These are phyloP conservation scores for Harringtonia aguacate DNA, from an alignment of 2,329 filamentous ascomycete genomes.

Conservation along the genomic window DNA sequence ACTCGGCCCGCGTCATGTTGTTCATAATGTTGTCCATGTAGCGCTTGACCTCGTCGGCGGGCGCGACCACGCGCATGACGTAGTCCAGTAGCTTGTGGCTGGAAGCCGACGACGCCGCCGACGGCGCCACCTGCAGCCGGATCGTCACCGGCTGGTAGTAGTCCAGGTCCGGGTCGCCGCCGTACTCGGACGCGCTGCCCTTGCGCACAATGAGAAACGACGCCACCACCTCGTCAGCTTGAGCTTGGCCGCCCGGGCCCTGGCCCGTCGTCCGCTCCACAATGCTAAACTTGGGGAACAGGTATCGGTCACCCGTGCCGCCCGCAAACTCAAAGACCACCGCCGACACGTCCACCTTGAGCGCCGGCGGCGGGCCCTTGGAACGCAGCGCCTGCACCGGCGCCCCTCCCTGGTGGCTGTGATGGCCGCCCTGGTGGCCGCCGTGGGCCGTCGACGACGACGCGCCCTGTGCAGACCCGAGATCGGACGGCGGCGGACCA, in stretches of 20 bases:
- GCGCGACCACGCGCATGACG: conserved; percentile 49
- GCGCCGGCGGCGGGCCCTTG: conserved; percentile 43
- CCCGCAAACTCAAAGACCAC: conserved; percentile 58
- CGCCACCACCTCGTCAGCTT: conserved; percentile 55
- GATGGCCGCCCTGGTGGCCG: neutral
- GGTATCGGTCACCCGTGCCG: conserved; percentile 61
- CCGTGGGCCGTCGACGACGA: conserved; percentile 15
- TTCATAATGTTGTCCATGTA: conserved; percentile 65
- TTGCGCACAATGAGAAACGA: conserved; percentile 71
- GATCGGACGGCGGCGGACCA: neutral
- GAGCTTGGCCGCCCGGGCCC: conserved; percentile 35
- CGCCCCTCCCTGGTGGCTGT: conserved; percentile 5
- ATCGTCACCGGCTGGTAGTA: conserved; percentile 70
- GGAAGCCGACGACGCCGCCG: conserved; percentile 26
- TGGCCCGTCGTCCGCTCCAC: conserved; percentile 53
- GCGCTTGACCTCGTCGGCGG: conserved; percentile 48
- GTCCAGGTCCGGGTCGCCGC: conserved; percentile 51
- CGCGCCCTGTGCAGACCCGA: neutral
- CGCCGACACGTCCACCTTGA: conserved; percentile 52
- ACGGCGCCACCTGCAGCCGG: conserved; percentile 27
- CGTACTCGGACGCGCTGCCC: conserved; percentile 54
- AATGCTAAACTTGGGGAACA: conserved; percentile 71
- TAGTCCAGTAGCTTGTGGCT: conserved; percentile 49
- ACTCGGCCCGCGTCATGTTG: conserved; percentile 57
- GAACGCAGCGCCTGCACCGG: conserved; percentile 44